phyloP scores from a whole-genome alignment of 2,329 filamentous ascomycete species.

The Fusarium heterosporum region DNA sequence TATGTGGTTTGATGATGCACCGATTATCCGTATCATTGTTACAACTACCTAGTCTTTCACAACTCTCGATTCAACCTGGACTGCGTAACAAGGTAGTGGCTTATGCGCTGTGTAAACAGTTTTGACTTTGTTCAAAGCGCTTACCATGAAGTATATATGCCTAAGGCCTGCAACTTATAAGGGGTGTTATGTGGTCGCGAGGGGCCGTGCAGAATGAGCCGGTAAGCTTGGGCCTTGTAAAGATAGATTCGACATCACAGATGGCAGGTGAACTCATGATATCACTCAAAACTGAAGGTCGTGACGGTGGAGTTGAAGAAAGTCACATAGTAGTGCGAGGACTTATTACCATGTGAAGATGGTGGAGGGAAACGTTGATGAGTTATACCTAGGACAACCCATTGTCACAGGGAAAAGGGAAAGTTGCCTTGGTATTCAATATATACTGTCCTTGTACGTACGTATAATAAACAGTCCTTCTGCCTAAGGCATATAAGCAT shows the following conservation, averaged over 20 bases:
- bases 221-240: constrained; percentile 26
- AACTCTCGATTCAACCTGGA: no score
- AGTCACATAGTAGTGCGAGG: no score
- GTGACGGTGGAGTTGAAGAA: background rate
- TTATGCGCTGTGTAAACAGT: no score
- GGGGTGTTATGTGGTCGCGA: background rate
- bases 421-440: background rate
- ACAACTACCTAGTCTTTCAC: no score
- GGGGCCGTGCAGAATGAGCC: constrained; percentile 9
- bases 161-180: background rate
- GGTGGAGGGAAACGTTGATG: no score
- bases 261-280: background rate
- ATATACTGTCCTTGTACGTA: background rate
- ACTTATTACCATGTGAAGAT: no score
- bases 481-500: background rate
- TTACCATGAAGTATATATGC: background rate
- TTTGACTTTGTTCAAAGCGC: background rate
- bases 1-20: background rate
- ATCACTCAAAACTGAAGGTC: background rate
- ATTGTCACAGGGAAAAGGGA: no score
- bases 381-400: no score
- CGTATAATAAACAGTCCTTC: background rate
- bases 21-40: background rate
- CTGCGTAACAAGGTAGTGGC: no score
- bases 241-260: constrained; percentile 14